Percentiles rank a stretch among this genome's conserved stretches.
Conservation (phyloP, 192 early-diverging fungal species). For the Spizellomyces punctatus region DNA sequence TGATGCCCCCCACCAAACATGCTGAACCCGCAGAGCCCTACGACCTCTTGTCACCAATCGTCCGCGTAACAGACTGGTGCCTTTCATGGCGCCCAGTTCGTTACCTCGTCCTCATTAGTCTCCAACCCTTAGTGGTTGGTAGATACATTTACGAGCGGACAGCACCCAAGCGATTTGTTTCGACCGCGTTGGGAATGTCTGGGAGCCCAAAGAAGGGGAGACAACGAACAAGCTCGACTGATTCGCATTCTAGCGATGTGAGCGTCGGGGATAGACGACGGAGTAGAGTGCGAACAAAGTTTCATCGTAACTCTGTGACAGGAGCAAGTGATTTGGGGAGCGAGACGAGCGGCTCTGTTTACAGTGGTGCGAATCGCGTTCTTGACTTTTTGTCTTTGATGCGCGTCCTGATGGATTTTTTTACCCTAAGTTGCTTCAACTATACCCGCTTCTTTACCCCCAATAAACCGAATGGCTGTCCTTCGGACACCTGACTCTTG, state of each 20-base stretch:
- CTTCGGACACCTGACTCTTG: conserved; percentile 10
- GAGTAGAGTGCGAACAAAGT: neutral
- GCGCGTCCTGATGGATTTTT: too few species aligned
- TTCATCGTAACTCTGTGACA: neutral
- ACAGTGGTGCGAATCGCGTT: conserved; percentile 16
- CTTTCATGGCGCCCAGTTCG: conserved; percentile 8
- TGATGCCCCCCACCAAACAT: too few species aligned
- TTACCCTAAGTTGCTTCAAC: neutral
- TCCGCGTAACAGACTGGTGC: neutral
- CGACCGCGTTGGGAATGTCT: neutral
- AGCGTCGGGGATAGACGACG: neutral
- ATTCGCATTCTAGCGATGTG: too few species aligned
- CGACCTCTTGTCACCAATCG: conserved; percentile 1
- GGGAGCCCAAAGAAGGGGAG: neutral
- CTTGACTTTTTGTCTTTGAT: too few species aligned
- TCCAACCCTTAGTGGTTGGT: conserved; percentile 20
- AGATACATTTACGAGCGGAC: conserved; percentile 13
- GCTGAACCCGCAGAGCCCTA: neutral
- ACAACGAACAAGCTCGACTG: neutral
- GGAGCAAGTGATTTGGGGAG: conserved; percentile 19
- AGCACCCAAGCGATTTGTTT: too few species aligned
- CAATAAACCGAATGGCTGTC: conserved; percentile 16
- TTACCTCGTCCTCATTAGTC: neutral
- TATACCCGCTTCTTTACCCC: conserved; percentile 5
- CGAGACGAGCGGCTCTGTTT: conserved; percentile 24